phyloP scores from a whole-genome alignment of 495 filamentous ascomycete species.

The Neurospora discreta region DNA sequence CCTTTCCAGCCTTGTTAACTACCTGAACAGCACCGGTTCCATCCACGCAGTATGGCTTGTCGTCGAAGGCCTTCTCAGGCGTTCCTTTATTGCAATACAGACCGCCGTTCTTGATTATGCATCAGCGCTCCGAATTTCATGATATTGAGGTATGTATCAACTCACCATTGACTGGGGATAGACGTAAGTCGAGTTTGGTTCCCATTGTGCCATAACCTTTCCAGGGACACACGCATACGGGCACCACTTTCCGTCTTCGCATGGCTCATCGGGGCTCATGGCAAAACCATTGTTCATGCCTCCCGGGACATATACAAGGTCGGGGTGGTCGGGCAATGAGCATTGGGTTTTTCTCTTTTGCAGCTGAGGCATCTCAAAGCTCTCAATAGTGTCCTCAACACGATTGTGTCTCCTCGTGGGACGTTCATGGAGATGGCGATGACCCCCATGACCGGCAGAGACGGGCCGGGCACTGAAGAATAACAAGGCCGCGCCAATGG shows the following conservation, averaged over 20 bases:
- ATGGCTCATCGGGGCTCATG: slow-evolving; percentile 67
- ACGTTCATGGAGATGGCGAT: slow-evolving; percentile 26
- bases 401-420: slow-evolving; percentile 23
- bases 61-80: slow-evolving; percentile 60
- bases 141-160: slow-evolving; percentile 2
- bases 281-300: slow-evolving; percentile 66
- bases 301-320: slow-evolving; percentile 56
- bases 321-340: slow-evolving; percentile 54
- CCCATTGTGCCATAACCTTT: slow-evolving; percentile 73
- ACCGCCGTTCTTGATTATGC: slow-evolving; percentile 52
- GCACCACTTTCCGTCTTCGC: slow-evolving; percentile 58
- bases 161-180: slow-evolving; percentile 69
- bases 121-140: slow-evolving; percentile 14
- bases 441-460: slow-evolving; percentile 18
- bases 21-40: slow-evolving; percentile 54
- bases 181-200: slow-evolving; percentile 53
- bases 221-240: slow-evolving; percentile 70
- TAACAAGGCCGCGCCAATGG: slow-evolving; percentile 36
- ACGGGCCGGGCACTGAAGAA: slow-evolving; percentile 27
- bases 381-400: slow-evolving; percentile 10
- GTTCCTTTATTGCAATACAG: slow-evolving; percentile 62
- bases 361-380: slow-evolving; percentile 13
- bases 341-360: slow-evolving; percentile 40
- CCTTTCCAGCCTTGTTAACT: slow-evolving; percentile 49
- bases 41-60: slow-evolving; percentile 59